Conservation (phyloP, 2,329 filamentous ascomycete species). For the Teratosphaeria gauchensis region DNA sequence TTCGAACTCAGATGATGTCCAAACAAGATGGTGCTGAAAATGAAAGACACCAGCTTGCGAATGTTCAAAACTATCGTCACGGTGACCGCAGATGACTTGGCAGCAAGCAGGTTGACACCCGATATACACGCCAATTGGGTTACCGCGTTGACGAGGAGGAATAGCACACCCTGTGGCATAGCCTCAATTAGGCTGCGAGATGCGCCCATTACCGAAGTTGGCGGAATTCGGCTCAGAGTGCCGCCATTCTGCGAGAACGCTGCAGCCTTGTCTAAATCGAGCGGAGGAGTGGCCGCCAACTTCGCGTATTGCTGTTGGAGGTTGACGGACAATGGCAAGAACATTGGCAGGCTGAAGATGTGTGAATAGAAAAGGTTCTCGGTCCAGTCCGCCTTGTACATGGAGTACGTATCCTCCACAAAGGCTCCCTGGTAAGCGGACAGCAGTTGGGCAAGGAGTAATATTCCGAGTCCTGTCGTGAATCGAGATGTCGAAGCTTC, state of each 20-base stretch:
- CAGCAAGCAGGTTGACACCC: conserved; percentile 87
- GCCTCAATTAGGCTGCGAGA: conserved; percentile 1
- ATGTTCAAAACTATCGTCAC: conserved; percentile 96
- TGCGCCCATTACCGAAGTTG: neutral
- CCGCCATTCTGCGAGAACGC: neutral
- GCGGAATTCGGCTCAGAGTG: neutral
- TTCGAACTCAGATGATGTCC: conserved; percentile 70
- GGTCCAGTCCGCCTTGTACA: conserved; percentile 82
- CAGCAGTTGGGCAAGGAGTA: conserved; percentile 79
- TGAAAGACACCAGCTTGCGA: conserved; percentile 80
- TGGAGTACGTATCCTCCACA: conserved; percentile 79
- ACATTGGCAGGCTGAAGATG: conserved; percentile 64
- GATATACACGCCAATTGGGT: conserved; percentile 94
- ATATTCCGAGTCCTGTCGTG: conserved; percentile 64
- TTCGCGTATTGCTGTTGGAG: conserved; percentile 55
- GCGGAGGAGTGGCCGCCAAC: conserved; percentile 54
- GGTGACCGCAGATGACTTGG: conserved; percentile 79
- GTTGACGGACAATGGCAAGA: conserved; percentile 59
- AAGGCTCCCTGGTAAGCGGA: conserved; percentile 94
- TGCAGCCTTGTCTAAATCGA: conserved; percentile 31
- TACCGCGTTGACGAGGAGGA: conserved; percentile 64
- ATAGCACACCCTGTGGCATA: conserved; percentile 59
- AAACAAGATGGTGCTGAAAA: conserved; percentile 90
- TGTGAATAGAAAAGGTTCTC: conserved; percentile 95
- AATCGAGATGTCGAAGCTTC: conserved; percentile 39